Percentiles rank a stretch among this genome's conserved stretches.
These are phyloP conservation scores for Backusella luteola DNA, from an alignment of 192 early-diverging fungal species.

Conservation along the genomic window DNA sequence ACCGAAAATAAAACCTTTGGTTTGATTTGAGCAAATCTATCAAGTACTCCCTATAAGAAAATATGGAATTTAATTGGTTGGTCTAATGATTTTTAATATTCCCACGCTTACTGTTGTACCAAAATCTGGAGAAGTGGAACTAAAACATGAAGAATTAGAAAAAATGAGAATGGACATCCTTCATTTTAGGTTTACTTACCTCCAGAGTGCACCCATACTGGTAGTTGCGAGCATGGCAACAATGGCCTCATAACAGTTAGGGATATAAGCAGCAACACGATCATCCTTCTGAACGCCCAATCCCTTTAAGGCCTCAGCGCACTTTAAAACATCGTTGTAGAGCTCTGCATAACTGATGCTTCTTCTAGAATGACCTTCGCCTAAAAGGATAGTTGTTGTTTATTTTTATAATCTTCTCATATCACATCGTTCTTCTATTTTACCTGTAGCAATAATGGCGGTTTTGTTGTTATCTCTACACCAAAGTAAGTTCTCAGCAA, in stretches of 20 bases:
- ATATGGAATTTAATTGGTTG: not conserved
- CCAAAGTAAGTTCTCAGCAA: conserved; percentile 85
- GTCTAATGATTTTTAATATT: not conserved
- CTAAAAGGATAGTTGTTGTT: conserved; percentile 16
- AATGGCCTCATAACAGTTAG: conserved; percentile 85
- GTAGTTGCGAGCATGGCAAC: conserved; percentile 75
- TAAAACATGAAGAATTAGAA: not conserved
- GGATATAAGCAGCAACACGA: conserved; percentile 84
- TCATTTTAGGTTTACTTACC: conserved; percentile 16
- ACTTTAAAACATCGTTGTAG: conserved; percentile 63
- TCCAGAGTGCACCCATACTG: conserved; percentile 92
- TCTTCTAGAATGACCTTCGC: conserved; percentile 40
- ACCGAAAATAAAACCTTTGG: conserved; percentile 91
- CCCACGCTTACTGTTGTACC: conserved; percentile 65
- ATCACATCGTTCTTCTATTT: not conserved
- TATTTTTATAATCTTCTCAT: not conserved
- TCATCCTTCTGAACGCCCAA: conserved; percentile 78
- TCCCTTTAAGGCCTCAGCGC: conserved; percentile 69
- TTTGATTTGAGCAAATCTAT: conserved; percentile 89
- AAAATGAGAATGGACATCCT: not conserved
- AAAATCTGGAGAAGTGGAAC: conserved; percentile 94
- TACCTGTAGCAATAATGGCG: conserved; percentile 57
- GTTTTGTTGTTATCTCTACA: conserved; percentile 44
- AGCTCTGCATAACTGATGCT: conserved; percentile 71
- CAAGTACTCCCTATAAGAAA: conserved; percentile 71